phyloP scores from a whole-genome alignment of 441 rosid genomes.

The Breynia disticha region DNA sequence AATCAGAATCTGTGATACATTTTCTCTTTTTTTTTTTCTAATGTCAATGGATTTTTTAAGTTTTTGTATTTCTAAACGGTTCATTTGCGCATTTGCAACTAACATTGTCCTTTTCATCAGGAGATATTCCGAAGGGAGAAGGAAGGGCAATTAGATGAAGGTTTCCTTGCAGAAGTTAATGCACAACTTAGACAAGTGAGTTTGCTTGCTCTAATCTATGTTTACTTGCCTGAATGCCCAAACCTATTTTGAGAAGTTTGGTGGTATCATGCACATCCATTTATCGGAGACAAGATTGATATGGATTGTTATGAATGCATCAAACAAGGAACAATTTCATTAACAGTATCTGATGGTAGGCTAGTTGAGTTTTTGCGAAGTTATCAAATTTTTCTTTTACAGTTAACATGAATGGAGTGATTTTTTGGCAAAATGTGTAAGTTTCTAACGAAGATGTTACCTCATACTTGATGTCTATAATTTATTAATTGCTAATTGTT shows the following conservation, averaged over 20 bases:
- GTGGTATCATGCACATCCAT: background rate
- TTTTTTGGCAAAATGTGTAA: background rate
- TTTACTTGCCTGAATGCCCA: background rate
- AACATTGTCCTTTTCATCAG: slow-evolving; percentile 23
- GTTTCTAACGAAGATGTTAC: background rate
- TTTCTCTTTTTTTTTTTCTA: too few relatives aligned
- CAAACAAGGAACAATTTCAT: background rate
- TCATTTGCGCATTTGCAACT: background rate
- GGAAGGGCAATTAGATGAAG: slow-evolving; percentile 83
- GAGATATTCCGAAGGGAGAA: slow-evolving; percentile 57
- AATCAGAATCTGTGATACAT: too few relatives aligned
- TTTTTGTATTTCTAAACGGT: slow-evolving; percentile 1
- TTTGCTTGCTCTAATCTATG: slow-evolving; percentile 4
- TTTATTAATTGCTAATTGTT: background rate
- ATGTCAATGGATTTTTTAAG: background rate
- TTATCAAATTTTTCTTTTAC: background rate
- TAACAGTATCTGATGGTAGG: background rate
- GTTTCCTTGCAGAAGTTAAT: slow-evolving; percentile 82
- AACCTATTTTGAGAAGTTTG: background rate
- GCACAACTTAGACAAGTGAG: slow-evolving; percentile 83
- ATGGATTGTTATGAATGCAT: too few relatives aligned
- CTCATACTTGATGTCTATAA: background rate
- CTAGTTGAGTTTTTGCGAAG: too few relatives aligned
- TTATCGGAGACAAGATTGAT: too few relatives aligned
- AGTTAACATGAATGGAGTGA: background rate